Conservation (phyloP, 164 flowering plant genomes). For the Stephania yunnanensis region DNA sequence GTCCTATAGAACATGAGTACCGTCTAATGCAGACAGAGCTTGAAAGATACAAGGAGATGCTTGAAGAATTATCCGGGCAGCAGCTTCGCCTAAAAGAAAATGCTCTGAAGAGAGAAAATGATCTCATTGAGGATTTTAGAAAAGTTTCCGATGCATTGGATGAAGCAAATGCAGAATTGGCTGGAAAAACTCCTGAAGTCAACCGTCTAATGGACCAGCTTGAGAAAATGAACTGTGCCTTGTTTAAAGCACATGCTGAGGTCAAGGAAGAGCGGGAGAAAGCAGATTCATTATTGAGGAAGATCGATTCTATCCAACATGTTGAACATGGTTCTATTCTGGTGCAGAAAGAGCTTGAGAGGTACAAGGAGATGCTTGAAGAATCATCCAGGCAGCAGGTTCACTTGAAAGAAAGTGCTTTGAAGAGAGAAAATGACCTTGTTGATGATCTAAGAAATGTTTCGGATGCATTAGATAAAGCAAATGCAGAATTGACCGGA, state of each 20-base stretch:
- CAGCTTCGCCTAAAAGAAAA: background rate
- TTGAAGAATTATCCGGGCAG: background rate
- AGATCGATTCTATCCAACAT: constrained; percentile 18
- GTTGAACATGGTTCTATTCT: constrained; percentile 4
- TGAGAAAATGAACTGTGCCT: constrained; percentile 21
- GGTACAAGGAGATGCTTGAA: constrained; percentile 10
- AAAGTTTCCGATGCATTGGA: no score
- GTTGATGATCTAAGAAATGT: no score
- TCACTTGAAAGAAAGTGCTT: constrained; percentile 13
- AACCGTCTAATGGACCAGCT: constrained; percentile 18
- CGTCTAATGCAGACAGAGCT: background rate
- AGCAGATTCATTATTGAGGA: constrained; percentile 13
- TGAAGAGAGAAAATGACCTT: no score
- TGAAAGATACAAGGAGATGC: background rate
- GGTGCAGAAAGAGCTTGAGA: constrained; percentile 19
- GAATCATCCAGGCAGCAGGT: background rate
- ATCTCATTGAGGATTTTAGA: no score
- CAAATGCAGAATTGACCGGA: no score
- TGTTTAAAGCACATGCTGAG: constrained; percentile 20
- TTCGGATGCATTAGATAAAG: no score
- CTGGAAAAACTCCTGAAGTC: background rate
- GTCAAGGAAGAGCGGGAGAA: constrained; percentile 18
- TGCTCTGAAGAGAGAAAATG: constrained; percentile 14
- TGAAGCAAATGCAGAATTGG: no score
- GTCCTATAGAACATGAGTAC: background rate